Percentiles rank a stretch among this genome's conserved stretches.
Evolutionary conservation across 2,329 filamentous ascomycete species (phyloP).

Genomic region (Metarhizium guizhouense): DNA sequence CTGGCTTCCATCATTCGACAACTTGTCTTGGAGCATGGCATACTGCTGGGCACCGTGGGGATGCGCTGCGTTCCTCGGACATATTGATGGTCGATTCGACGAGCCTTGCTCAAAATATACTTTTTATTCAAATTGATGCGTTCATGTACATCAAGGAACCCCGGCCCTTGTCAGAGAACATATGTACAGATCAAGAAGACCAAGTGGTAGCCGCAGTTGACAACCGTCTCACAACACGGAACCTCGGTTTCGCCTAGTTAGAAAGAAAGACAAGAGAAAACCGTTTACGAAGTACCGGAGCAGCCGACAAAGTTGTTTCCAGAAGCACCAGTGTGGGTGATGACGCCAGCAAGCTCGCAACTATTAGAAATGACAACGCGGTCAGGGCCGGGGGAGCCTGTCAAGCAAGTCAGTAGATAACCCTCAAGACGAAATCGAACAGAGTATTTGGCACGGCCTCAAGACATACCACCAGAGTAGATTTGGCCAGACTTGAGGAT

Average conservation of each 20-base stretch:
- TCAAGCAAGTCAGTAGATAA: background rate
- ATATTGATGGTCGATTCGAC: background rate
- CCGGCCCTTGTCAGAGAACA: background rate
- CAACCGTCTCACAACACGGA: background rate
- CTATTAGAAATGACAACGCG: conserved; percentile 50
- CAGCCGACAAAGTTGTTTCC: conserved; percentile 63
- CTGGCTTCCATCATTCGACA: conserved; percentile 24
- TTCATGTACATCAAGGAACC: background rate
- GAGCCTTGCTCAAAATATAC: conserved; percentile 3
- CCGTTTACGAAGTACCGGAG: conserved; percentile 14
- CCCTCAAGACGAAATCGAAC: background rate
- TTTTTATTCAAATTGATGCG: background rate
- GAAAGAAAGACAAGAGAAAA: too few species aligned
- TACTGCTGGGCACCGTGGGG: conserved; percentile 33
- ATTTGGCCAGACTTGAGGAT: conserved; percentile 20
- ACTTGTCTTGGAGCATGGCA: conserved; percentile 50
- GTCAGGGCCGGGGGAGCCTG: conserved; percentile 49
- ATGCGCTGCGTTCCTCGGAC: background rate
- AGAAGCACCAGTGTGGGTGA: conserved; percentile 62
- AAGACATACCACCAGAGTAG: conserved; percentile 26
- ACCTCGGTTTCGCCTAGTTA: background rate
- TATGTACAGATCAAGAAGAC: background rate
- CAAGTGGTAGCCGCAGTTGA: background rate
- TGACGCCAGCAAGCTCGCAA: conserved; percentile 50
- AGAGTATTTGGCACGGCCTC: background rate